These are phyloP conservation scores for Candolleomyces eurysporus DNA, from an alignment of 768 basidiomycete species.

Conservation along the genomic window DNA sequence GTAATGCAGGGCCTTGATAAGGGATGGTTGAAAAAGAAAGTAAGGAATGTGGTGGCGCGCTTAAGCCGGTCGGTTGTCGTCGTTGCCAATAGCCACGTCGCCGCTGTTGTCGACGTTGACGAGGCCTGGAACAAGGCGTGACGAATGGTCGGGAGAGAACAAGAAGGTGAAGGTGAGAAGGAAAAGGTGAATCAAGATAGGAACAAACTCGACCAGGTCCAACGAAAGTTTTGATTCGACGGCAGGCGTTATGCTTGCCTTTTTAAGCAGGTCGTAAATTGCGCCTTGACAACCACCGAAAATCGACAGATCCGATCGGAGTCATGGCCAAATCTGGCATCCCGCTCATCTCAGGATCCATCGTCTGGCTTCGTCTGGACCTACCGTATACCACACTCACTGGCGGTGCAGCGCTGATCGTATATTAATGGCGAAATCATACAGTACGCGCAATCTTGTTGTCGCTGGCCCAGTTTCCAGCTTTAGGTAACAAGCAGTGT, in stretches of 20 bases:
- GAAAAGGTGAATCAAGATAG: background rate
- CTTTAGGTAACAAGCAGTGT: too few species aligned
- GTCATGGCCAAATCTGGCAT: background rate
- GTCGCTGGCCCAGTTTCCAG: too few species aligned
- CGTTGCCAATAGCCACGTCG: background rate
- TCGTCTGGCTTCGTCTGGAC: too few species aligned
- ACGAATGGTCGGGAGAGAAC: background rate
- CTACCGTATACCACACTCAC: too few species aligned
- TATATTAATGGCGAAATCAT: too few species aligned
- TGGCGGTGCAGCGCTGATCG: too few species aligned
- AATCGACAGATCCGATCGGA: background rate
- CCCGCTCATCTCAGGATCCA: background rate
- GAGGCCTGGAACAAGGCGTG: background rate
- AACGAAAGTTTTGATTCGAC: too few species aligned
- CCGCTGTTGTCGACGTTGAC: background rate
- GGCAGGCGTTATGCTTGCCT: too few species aligned
- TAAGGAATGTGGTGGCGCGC: background rate
- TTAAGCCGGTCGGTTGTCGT: too few species aligned
- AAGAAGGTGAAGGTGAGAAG: background rate
- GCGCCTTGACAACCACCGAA: background rate
- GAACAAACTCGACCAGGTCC: background rate
- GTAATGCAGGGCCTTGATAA: background rate
- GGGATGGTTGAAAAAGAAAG: background rate
- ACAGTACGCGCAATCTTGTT: too few species aligned
- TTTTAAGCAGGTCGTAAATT: background rate